Percentiles rank a stretch among this genome's conserved stretches.
These are phyloP conservation scores for Saccharomycopsis hybrid DNA, from an alignment of 1,139 yeast genomes.

Conservation along the genomic window DNA sequence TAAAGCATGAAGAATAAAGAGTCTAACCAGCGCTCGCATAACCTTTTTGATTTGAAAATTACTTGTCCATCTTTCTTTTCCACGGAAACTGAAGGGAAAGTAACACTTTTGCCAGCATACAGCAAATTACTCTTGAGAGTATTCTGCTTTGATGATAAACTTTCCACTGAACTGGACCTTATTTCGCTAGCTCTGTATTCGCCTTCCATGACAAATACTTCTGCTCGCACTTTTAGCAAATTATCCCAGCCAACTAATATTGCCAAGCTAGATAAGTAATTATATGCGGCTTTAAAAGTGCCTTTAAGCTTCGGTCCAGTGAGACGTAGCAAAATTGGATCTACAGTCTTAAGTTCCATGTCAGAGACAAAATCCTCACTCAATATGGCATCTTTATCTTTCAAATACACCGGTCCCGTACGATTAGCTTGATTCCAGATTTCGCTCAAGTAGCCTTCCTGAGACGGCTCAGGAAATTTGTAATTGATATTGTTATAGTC, in stretches of 20 bases:
- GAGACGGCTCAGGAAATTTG: constrained; percentile 19
- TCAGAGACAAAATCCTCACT: constrained; percentile 35
- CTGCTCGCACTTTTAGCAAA: constrained; percentile 70
- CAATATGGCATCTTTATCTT: constrained; percentile 16
- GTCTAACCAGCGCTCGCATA: constrained; percentile 95
- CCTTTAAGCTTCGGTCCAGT: constrained; percentile 75
- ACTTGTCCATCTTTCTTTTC: constrained; percentile 9
- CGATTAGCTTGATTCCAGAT: constrained; percentile 18
- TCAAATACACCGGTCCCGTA: constrained; percentile 20
- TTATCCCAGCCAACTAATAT: constrained; percentile 81
- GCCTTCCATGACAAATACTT: constrained; percentile 91
- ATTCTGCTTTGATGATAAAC: neutral
- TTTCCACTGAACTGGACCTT: neutral
- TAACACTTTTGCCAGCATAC: neutral
- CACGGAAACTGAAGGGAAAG: neutral
- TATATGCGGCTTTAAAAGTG: constrained; percentile 76
- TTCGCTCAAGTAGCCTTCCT: constrained; percentile 30
- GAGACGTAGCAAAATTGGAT: constrained; percentile 60
- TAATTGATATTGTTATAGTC: constrained; percentile 34
- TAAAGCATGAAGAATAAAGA: constrained; percentile 78
- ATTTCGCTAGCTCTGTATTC: constrained; percentile 39
- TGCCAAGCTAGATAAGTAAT: constrained; percentile 52
- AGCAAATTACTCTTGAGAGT: neutral
- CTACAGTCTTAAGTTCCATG: constrained; percentile 45
- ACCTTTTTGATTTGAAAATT: constrained; percentile 59